Evolutionary conservation across 495 filamentous ascomycete genomes (phyloP), one percentile per base, ranked within the genome.

Genomic region (Xylaria curta): DNA sequence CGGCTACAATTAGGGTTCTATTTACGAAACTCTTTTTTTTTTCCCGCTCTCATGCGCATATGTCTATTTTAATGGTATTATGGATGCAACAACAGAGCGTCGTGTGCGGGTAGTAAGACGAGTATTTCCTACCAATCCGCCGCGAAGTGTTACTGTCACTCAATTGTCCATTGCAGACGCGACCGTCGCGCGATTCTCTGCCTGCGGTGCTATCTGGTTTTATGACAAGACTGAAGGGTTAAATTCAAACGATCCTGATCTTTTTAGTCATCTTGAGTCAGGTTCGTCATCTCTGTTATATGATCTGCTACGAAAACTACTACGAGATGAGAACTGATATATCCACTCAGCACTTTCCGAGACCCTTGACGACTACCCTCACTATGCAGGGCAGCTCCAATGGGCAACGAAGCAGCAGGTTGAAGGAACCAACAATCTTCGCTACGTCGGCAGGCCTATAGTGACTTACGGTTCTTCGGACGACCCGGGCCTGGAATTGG

Each of bases 141-240:
- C 64, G 0, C 65, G 72, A 13, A 65, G 59, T 26, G 40, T 44
- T 5, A 73, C 68, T 13, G 72, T 51, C 10, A 79, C 79, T 38
- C 73, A 68, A 72, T 67, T 85, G 4, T 85, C 82, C 0, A 82
- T 84, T 44, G 64, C 81, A 28, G 83, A 84, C 64, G 78, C 78
- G 28, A 75, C 79, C 0, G 74, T 76, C 17, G 73, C 77, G 12
- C 62, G 73, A 19, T 84, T 81, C 47, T 56, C 81, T 21, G 53
- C 74, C 21, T 81, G 80, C 47, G 77, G 78, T 28, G 82, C 79
- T 12, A 80, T 83, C 42, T 84, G 81, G 81, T 75, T 81, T 9
- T 83, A 79, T 53, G 75, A 82, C 47, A 73, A 73, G 73, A 66
- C 72, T 1, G 63, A 68, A 21, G 74, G 59, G 0, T 61, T 72